Percentiles rank a stretch among this genome's conserved stretches.
Evolutionary conservation across 2,329 filamentous ascomycete genomes (phyloP).

Genomic region (Penicillium hesseltinei): DNA sequence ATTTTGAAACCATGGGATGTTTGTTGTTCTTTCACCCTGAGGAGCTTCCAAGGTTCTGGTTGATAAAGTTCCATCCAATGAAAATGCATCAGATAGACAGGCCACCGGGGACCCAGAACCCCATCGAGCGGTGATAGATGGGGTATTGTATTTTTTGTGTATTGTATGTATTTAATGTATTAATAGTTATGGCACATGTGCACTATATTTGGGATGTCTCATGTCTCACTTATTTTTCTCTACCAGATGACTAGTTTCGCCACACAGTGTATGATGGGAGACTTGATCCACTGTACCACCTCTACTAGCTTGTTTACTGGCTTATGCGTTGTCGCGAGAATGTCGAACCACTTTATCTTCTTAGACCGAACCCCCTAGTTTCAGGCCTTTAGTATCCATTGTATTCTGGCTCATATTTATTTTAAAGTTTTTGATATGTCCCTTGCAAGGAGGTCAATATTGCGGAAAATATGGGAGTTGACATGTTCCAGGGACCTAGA

Average conservation of each 20-base stretch:
- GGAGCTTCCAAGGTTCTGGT: background rate
- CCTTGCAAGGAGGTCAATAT: slow-evolving; percentile 3
- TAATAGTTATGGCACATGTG: background rate
- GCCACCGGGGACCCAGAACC: background rate
- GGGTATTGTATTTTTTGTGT: background rate
- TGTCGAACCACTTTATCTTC: slow-evolving; percentile 1
- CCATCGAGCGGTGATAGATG: background rate
- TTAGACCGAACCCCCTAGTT: slow-evolving; percentile 7
- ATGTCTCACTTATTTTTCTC: background rate
- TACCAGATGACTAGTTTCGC: slow-evolving; percentile 7
- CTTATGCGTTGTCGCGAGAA: background rate
- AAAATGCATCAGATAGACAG: background rate
- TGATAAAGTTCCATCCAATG: background rate
- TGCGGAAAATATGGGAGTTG: background rate
- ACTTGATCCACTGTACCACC: slow-evolving; percentile 5
- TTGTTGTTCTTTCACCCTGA: slow-evolving; percentile 12
- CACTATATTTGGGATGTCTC: slow-evolving; percentile 15
- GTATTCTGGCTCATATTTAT: background rate
- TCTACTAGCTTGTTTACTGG: background rate
- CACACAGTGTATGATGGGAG: slow-evolving; percentile 3
- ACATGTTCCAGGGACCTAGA: background rate
- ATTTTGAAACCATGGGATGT: background rate
- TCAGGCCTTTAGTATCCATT: background rate
- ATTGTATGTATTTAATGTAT: background rate
- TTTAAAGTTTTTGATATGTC: background rate